Evolutionary conservation across 495 filamentous ascomycete species (phyloP).

Genomic region (Neurospora tetrasperma): DNA sequence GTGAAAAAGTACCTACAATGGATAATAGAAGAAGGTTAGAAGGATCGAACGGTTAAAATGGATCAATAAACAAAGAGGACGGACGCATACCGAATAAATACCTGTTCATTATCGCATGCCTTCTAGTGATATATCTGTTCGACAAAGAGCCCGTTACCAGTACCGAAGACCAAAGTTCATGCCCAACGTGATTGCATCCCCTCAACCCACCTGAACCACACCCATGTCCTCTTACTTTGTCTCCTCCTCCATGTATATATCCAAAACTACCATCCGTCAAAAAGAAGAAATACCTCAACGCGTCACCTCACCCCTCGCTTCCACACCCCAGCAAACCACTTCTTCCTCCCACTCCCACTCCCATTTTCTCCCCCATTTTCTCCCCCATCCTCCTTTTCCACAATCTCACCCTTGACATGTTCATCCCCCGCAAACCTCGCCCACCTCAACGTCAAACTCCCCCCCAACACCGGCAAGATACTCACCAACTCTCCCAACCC

Average conservation of each 20-base stretch:
- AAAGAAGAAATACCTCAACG: no score
- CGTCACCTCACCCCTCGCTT: not conserved
- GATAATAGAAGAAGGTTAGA: not conserved
- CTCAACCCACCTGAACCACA: not conserved
- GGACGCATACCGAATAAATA: not conserved
- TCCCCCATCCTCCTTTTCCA: no score
- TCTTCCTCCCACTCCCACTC: not conserved
- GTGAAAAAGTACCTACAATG: not conserved
- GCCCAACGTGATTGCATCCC: not conserved
- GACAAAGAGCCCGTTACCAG: not conserved
- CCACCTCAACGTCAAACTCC: conserved; percentile 27
- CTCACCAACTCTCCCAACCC: conserved; percentile 71
- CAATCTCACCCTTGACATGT: no score
- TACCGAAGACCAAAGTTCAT: not conserved
- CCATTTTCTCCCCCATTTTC: no score
- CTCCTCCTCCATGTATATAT: not conserved
- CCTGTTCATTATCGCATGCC: not conserved
- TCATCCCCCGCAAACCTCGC: conserved; percentile 3
- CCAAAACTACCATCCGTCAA: no score
- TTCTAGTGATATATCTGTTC: not conserved
- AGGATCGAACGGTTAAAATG: not conserved
- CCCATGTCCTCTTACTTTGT: not conserved
- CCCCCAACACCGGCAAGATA: conserved; percentile 60
- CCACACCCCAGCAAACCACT: not conserved
- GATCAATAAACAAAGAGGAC: not conserved